These are phyloP conservation scores for Tolypocladium ophioglossoides DNA, from an alignment of 2,329 filamentous ascomycete species.

Conservation along the genomic window DNA sequence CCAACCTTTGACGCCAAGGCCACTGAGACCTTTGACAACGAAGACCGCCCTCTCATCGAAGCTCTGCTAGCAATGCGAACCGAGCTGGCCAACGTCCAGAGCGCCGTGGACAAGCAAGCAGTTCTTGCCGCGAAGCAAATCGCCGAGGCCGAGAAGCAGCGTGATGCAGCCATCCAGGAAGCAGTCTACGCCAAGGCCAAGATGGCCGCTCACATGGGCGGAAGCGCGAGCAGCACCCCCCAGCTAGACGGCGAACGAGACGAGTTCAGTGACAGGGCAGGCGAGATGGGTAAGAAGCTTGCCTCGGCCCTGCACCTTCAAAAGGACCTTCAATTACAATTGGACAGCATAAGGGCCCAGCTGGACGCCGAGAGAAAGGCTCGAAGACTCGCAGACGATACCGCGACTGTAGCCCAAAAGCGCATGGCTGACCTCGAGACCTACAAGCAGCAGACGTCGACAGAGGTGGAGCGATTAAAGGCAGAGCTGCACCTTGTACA, in stretches of 20 bases:
- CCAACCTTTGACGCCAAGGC: conserved; percentile 66
- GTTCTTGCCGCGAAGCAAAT: conserved; percentile 78
- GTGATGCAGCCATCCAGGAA: conserved; percentile 88
- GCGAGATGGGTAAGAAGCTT: conserved; percentile 71
- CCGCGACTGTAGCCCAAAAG: conserved; percentile 68
- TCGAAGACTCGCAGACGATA: conserved; percentile 80
- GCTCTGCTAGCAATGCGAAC: conserved; percentile 84
- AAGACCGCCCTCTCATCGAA: conserved; percentile 85
- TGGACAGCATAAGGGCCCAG: conserved; percentile 60
- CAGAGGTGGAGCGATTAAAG: conserved; percentile 76
- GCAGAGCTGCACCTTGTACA: conserved; percentile 76
- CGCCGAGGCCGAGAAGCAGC: conserved; percentile 87
- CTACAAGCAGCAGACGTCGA: conserved; percentile 71
- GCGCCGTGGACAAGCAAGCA: conserved; percentile 80
- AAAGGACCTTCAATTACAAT: conserved; percentile 65
- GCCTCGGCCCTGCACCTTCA: conserved; percentile 72
- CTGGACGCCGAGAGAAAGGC: conserved; percentile 72
- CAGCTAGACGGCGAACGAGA: conserved; percentile 49
- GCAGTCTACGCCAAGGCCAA: conserved; percentile 93
- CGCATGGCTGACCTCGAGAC: conserved; percentile 75
- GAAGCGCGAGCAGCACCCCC: conserved; percentile 51
- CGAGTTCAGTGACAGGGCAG: conserved; percentile 43
- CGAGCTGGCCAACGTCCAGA: conserved; percentile 83
- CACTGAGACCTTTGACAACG: conserved; percentile 75
- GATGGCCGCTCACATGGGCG: conserved; percentile 63